Percentiles rank a stretch among this genome's conserved stretches.
phyloP scores from a whole-genome alignment of 371 early-diverging fungal species.

The Apophysomyces variabilis region DNA sequence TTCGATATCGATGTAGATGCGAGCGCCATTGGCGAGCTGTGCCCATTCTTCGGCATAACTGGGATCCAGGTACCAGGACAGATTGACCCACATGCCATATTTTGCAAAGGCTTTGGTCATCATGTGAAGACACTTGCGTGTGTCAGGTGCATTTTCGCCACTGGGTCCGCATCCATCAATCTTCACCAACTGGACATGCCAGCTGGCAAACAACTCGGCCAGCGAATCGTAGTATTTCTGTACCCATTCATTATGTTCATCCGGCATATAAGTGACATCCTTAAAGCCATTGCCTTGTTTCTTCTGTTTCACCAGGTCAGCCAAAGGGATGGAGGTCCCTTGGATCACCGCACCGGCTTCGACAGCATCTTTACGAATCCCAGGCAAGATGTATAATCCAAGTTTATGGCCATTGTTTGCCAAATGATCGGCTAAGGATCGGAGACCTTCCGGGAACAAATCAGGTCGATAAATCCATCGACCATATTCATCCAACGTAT shows the following conservation, averaged over 20 bases:
- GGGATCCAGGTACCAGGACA: constrained; percentile 49
- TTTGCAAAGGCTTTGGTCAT: constrained; percentile 36
- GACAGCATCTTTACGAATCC: constrained; percentile 44
- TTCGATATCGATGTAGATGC: constrained; percentile 48
- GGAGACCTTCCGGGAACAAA: constrained; percentile 43
- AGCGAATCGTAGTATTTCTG: constrained; percentile 44
- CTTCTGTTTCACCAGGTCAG: constrained; percentile 27
- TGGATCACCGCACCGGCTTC: constrained; percentile 27
- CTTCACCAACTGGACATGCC: constrained; percentile 45
- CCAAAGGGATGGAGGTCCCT: constrained; percentile 23
- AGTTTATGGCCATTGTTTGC: constrained; percentile 45
- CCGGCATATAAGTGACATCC: constrained; percentile 45
- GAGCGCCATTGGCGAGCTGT: constrained; percentile 38
- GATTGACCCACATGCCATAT: constrained; percentile 43
- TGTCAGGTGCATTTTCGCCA: constrained; percentile 44
- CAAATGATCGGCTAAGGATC: constrained; percentile 31
- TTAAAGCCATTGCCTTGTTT: constrained; percentile 49
- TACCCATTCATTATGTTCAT: constrained; percentile 34
- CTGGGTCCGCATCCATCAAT: constrained; percentile 51
- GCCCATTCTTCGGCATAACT: constrained; percentile 46
- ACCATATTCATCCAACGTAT: constrained; percentile 44
- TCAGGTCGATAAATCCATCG: constrained; percentile 43
- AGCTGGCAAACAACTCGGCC: constrained; percentile 42
- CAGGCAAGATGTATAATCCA: constrained; percentile 49
- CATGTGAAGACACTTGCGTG: constrained; percentile 36